phyloP scores from a whole-genome alignment of 1,284 basidiomycete species.

The Megacollybia platyphylla region DNA sequence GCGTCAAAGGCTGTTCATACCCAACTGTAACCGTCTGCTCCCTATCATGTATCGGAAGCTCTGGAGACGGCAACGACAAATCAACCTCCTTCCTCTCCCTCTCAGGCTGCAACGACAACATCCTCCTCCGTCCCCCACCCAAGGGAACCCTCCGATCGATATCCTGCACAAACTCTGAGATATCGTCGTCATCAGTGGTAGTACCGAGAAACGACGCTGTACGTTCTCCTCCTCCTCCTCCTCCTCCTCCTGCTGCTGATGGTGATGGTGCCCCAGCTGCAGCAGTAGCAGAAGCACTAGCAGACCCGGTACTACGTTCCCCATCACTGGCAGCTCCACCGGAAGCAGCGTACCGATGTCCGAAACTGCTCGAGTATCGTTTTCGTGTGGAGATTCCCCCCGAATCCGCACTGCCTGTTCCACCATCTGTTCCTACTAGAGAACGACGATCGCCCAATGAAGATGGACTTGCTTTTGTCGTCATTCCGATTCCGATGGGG shows the following conservation, averaged over 20 bases:
- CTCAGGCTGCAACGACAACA: background rate
- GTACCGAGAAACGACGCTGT: constrained; percentile 28
- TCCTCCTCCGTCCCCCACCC: constrained; percentile 13
- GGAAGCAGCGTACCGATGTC: constrained; percentile 42
- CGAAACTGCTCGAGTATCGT: constrained; percentile 60
- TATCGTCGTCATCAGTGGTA: constrained; percentile 59
- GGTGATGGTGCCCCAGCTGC: background rate
- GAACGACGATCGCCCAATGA: too few species aligned
- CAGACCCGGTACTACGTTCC: constrained; percentile 13
- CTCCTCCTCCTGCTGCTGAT: too few species aligned
- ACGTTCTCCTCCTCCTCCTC: background rate
- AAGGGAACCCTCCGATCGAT: constrained; percentile 59
- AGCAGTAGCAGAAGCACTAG: constrained; percentile 10
- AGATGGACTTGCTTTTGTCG: background rate
- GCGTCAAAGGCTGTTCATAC: constrained; percentile 1
- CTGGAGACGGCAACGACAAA: background rate
- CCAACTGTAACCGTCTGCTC: background rate
- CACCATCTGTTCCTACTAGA: too few species aligned
- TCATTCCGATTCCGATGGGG: constrained; percentile 19
- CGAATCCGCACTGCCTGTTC: too few species aligned
- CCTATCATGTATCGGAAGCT: background rate
- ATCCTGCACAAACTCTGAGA: constrained; percentile 62
- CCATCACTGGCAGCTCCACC: constrained; percentile 8
- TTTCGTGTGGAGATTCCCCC: constrained; percentile 20
- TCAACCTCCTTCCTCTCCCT: background rate